These are phyloP conservation scores for Dillenia suffruticosa DNA, from an alignment of 164 flowering plant genomes.

Conservation along the genomic window DNA sequence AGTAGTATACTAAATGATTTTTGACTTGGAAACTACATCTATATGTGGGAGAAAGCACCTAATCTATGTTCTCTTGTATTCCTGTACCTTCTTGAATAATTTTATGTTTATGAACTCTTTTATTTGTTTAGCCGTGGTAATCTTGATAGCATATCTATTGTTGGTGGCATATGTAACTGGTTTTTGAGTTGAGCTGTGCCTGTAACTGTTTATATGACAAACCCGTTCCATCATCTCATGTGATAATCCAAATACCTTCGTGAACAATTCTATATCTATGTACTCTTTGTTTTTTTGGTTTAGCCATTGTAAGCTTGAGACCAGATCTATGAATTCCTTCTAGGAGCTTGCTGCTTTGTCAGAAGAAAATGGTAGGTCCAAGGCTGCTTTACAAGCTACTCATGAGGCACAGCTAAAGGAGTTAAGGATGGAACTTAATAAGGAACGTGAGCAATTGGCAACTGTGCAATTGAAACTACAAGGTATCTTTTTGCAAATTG, in stretches of 20 bases:
- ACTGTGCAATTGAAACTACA: constrained; percentile 35
- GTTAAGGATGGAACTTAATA: constrained; percentile 49
- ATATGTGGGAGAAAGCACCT: too few species aligned
- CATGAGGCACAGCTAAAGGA: constrained; percentile 53
- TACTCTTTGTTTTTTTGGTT: neutral
- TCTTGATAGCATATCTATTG: too few species aligned
- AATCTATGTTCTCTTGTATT: too few species aligned
- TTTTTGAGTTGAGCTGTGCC: too few species aligned
- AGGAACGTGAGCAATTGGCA: constrained; percentile 45
- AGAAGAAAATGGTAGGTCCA: constrained; percentile 60
- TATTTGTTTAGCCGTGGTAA: constrained; percentile 11
- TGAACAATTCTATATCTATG: too few species aligned
- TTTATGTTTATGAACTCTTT: neutral
- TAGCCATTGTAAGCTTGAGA: constrained; percentile 29
- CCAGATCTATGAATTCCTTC: constrained; percentile 39
- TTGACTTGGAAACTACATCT: too few species aligned
- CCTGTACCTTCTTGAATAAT: too few species aligned
- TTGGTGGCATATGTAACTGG: too few species aligned
- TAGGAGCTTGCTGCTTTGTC: constrained; percentile 72
- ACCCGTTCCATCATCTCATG: too few species aligned
- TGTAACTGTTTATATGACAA: too few species aligned
- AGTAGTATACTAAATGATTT: too few species aligned
- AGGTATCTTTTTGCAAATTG: constrained; percentile 35
- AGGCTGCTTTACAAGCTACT: constrained; percentile 43
- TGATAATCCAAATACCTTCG: too few species aligned